Conservation (phyloP, 176 grass and related monocot genomes). For the Carex kokanica region DNA sequence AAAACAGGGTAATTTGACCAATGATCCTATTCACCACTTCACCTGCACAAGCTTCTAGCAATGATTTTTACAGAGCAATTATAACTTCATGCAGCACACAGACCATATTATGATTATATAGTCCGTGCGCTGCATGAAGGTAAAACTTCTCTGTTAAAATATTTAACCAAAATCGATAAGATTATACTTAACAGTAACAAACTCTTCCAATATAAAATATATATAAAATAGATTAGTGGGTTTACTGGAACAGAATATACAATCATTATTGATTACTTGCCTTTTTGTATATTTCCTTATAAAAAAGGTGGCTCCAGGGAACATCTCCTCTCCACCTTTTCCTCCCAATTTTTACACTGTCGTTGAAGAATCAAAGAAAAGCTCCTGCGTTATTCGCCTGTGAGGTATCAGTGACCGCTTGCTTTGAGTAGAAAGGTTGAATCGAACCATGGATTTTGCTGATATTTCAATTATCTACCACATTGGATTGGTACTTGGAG, state of each 20-base stretch:
- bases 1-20: background rate
- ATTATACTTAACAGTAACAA: background rate
- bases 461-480: conserved; percentile 72
- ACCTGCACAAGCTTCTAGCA: background rate
- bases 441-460: conserved; percentile 47
- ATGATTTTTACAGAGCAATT: too few species aligned
- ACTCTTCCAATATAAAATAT: too few species aligned
- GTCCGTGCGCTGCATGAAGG: too few species aligned
- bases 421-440: background rate
- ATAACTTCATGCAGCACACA: too few species aligned
- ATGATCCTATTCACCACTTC: background rate
- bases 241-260: background rate
- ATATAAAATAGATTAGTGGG: background rate
- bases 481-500: conserved; percentile 53
- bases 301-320: background rate
- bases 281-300: background rate
- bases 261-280: background rate
- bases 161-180: background rate
- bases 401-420: background rate
- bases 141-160: too few species aligned
- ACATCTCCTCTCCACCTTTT: background rate
- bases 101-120: too few species aligned
- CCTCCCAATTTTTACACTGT: background rate
- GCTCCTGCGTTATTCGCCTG: background rate
- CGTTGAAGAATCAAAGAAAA: conserved; percentile 23